These are phyloP conservation scores for Cystoisospora suis DNA, from an alignment of 169 alveolate genomes.

Conservation along the genomic window DNA sequence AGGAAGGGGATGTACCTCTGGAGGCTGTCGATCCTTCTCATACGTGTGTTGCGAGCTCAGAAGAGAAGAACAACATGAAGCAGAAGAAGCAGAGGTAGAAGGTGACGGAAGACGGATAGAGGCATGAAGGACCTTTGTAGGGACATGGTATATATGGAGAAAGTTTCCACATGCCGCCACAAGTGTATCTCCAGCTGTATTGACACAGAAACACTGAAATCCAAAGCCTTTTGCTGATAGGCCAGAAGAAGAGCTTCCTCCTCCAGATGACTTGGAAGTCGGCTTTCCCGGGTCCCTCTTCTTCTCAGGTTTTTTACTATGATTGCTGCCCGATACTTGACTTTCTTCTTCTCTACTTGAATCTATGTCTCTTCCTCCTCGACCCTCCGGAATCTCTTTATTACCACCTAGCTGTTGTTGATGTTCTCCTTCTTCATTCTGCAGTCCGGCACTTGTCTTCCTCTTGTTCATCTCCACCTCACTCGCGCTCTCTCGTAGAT, in stretches of 20 bases:
- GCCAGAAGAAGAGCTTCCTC: neutral
- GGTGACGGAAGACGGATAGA: neutral
- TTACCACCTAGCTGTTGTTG: neutral
- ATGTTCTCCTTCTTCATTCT: neutral
- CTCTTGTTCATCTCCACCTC: neutral
- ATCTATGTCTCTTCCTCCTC: neutral
- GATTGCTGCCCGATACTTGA: neutral
- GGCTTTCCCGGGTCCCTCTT: neutral
- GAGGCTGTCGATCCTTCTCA: neutral
- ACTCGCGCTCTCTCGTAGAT: neutral
- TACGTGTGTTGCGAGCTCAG: neutral
- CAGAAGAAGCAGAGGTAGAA: neutral
- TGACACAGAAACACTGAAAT: conserved; percentile 18
- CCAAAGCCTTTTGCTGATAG: neutral
- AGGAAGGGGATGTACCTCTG: conserved; percentile 4
- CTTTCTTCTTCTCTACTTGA: neutral
- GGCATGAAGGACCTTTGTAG: conserved; percentile 14
- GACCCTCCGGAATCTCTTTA: neutral
- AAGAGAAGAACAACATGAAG: neutral
- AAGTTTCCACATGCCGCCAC: neutral
- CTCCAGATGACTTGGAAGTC: too few species aligned
- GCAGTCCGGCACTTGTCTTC: neutral
- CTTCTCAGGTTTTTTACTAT: neutral
- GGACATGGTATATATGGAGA: neutral
- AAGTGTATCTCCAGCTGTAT: conserved; percentile 24